A percentile compares a stretch with the other conserved stretches of the same genome.
Conservation (phyloP, 2,329 filamentous ascomycete genomes). For the Grosmannia huntii region DNA sequence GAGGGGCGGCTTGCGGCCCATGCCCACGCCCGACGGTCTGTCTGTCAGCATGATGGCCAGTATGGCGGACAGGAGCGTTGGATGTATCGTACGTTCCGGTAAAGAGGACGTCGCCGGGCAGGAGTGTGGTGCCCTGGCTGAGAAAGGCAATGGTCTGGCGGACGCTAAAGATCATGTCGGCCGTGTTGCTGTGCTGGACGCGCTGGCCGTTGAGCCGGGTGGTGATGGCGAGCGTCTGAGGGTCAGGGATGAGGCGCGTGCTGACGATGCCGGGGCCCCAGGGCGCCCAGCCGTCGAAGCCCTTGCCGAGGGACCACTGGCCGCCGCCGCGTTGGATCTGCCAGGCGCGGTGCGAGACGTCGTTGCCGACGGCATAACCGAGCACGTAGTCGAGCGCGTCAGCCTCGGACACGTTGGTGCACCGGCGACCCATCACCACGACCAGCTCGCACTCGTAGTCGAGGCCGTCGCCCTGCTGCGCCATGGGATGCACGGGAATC, state of each 20-base stretch:
- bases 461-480: constrained; percentile 51
- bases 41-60: background rate
- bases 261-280: constrained; percentile 61
- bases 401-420: constrained; percentile 49
- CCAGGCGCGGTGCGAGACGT: constrained; percentile 71
- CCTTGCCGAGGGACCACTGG: constrained; percentile 61
- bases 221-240: constrained; percentile 41
- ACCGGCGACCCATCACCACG: constrained; percentile 56
- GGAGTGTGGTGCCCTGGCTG: constrained; percentile 47
- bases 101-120: constrained; percentile 54
- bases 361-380: constrained; percentile 64
- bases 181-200: constrained; percentile 44
- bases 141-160: constrained; percentile 46
- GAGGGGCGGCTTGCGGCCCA: constrained; percentile 52
- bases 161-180: constrained; percentile 52
- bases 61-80: too few relatives aligned
- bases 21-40: constrained; percentile 56
- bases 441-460: constrained; percentile 78
- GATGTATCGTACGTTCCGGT: constrained; percentile 54
- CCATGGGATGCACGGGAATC: constrained; percentile 52
- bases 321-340: constrained; percentile 54
- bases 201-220: constrained; percentile 47
- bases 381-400: constrained; percentile 59
- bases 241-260: constrained; percentile 38
- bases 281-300: constrained; percentile 65